Conservation (phyloP, 1,284 basidiomycete species). For the Trametes hirsuta region DNA sequence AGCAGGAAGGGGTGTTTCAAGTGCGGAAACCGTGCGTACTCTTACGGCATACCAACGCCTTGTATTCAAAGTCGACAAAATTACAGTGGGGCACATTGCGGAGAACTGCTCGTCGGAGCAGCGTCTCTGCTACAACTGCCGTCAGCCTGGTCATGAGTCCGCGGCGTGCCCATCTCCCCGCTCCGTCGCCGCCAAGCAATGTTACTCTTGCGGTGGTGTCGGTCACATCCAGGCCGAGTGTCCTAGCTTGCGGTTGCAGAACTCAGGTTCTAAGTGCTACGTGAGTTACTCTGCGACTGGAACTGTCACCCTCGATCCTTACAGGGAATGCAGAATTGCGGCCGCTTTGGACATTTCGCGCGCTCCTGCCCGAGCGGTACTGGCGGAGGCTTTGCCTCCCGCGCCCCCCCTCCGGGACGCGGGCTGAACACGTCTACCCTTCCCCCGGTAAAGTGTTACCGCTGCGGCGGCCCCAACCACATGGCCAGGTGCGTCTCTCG, state of each 20-base stretch:
- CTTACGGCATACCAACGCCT: slow-evolving; percentile 4
- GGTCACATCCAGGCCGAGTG: slow-evolving; percentile 84
- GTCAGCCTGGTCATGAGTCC: slow-evolving; percentile 88
- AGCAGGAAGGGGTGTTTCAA: slow-evolving; percentile 87
- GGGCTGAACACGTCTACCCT: slow-evolving; percentile 74
- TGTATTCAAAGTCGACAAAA: slow-evolving; percentile 9
- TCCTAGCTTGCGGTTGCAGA: slow-evolving; percentile 76
- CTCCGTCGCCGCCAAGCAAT: slow-evolving; percentile 76
- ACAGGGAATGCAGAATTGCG: slow-evolving; percentile 64
- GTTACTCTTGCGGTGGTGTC: slow-evolving; percentile 79
- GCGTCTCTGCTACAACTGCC: slow-evolving; percentile 91
- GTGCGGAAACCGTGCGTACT: slow-evolving; percentile 76
- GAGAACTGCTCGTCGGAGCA: slow-evolving; percentile 87
- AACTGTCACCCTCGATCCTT: slow-evolving; percentile 60
- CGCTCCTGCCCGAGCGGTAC: slow-evolving; percentile 65
- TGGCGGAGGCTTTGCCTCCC: slow-evolving; percentile 56
- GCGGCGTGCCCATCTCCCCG: slow-evolving; percentile 85
- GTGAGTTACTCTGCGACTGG: slow-evolving; percentile 46
- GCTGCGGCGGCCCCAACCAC: slow-evolving; percentile 82
- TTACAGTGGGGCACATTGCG: slow-evolving; percentile 84
- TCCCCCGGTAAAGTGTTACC: slow-evolving; percentile 81
- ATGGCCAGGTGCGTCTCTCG: slow-evolving; percentile 61
- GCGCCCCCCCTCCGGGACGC: slow-evolving; percentile 72
- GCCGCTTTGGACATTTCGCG: slow-evolving; percentile 80
- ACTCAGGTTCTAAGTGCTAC: slow-evolving; percentile 78